Conservation (phyloP, 148 eudicot genomes). For the Amaranthus palmeri region DNA sequence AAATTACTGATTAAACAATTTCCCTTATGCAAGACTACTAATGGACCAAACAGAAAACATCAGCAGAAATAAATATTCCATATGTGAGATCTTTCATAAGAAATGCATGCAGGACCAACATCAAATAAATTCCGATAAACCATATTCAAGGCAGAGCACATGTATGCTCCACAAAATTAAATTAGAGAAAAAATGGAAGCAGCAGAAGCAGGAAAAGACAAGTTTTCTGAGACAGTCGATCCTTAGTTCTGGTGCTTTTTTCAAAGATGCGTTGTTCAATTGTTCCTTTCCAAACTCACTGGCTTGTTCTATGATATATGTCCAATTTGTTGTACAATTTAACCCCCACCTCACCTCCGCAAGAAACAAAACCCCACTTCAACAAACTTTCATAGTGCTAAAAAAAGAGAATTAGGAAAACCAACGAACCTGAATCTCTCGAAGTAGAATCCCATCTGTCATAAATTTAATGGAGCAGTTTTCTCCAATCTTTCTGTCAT, state of each 20-base stretch:
- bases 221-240: neutral
- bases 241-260: neutral
- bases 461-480: conserved; percentile 82
- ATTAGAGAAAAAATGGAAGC: too few species aligned
- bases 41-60: too few species aligned
- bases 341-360: neutral
- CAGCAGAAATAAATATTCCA: neutral
- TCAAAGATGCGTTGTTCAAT: neutral
- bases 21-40: too few species aligned
- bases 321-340: neutral
- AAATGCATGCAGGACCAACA: too few species aligned
- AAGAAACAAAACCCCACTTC: neutral
- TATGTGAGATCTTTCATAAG: too few species aligned
- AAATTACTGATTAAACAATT: neutral
- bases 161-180: too few species aligned
- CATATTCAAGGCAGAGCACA: too few species aligned
- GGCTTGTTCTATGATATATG: neutral
- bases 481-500: conserved; percentile 72
- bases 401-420: conserved; percentile 7
- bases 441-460: conserved; percentile 97
- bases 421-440: conserved; percentile 77
- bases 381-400: neutral
- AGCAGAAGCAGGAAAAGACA: neutral
- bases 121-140: too few species aligned
- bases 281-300: neutral